Evolutionary conservation across 2,329 filamentous ascomycete species (phyloP).

Genomic region (Orbilia ellipsospora): DNA sequence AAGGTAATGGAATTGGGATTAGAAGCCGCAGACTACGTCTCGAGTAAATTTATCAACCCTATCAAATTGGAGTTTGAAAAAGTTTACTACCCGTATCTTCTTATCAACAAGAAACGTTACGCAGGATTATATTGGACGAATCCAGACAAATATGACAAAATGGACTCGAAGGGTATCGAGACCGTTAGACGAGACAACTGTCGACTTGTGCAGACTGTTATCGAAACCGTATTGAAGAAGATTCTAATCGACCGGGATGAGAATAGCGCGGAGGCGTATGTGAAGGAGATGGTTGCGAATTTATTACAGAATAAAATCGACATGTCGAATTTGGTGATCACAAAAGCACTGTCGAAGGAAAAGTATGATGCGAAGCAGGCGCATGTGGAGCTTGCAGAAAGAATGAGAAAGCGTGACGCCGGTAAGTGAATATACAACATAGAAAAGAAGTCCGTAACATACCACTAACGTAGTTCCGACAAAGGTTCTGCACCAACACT

Average conservation of each 20-base stretch:
- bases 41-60: conserved; percentile 90
- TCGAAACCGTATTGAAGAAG: conserved; percentile 95
- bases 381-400: conserved; percentile 91
- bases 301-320: conserved; percentile 97
- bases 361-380: conserved; percentile 93
- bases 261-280: conserved; percentile 92
- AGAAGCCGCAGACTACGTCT: conserved; percentile 88
- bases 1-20: conserved; percentile 96
- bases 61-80: conserved; percentile 99
- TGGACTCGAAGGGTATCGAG: conserved; percentile 99
- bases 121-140: conserved; percentile 98
- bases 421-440: conserved; percentile 61
- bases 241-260: conserved; percentile 94
- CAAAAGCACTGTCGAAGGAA: conserved; percentile 91
- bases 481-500: conserved; percentile 83
- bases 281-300: conserved; percentile 95
- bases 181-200: conserved; percentile 98
- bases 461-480: background rate
- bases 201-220: conserved; percentile 92
- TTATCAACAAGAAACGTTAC: conserved; percentile 99
- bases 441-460: background rate
- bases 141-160: conserved; percentile 95
- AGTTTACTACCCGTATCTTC: conserved; percentile 95
- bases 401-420: conserved; percentile 96
- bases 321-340: conserved; percentile 99